phyloP scores from a whole-genome alignment of 805 yeast species.

The Soucietia sequanensis region DNA sequence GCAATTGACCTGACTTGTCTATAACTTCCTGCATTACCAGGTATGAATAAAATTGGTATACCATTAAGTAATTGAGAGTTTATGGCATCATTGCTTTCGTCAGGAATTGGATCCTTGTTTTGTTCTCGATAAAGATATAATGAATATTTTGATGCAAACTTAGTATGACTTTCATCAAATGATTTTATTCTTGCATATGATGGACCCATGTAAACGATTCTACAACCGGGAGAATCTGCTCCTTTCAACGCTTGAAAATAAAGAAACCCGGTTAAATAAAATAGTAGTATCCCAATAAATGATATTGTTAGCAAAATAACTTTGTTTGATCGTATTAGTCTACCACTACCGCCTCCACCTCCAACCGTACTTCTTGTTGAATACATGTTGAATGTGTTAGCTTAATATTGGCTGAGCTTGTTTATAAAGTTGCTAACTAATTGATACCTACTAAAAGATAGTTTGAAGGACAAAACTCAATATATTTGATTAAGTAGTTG shows the following conservation, averaged over 20 bases:
- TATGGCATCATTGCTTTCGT: slow-evolving; percentile 25
- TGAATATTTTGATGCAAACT: slow-evolving; percentile 79
- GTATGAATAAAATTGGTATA: slow-evolving; percentile 87
- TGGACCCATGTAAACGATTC: slow-evolving; percentile 77
- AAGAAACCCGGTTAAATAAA: slow-evolving; percentile 11
- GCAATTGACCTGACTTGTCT: slow-evolving; percentile 92
- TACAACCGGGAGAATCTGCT: slow-evolving; percentile 49
- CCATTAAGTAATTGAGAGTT: slow-evolving; percentile 49
- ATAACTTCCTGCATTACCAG: slow-evolving; percentile 97
- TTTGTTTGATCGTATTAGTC: slow-evolving; percentile 7
- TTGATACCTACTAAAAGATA: no score
- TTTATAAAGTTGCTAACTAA: neutral
- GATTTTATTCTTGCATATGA: slow-evolving; percentile 73
- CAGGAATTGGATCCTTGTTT: slow-evolving; percentile 58
- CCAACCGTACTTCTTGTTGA: slow-evolving; percentile 6
- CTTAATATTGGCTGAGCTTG: neutral
- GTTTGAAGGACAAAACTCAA: no score
- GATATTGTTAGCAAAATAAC: slow-evolving; percentile 10
- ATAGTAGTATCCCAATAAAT: slow-evolving; percentile 15
- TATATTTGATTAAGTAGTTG: no score
- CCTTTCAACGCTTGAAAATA: slow-evolving; percentile 18
- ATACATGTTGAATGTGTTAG: neutral
- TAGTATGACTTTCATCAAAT: slow-evolving; percentile 68
- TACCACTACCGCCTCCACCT: slow-evolving; percentile 4
- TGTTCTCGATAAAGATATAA: slow-evolving; percentile 85